Evolutionary conservation across 2,329 filamentous ascomycete genomes (phyloP).

Genomic region (Talaromyces sp.): DNA sequence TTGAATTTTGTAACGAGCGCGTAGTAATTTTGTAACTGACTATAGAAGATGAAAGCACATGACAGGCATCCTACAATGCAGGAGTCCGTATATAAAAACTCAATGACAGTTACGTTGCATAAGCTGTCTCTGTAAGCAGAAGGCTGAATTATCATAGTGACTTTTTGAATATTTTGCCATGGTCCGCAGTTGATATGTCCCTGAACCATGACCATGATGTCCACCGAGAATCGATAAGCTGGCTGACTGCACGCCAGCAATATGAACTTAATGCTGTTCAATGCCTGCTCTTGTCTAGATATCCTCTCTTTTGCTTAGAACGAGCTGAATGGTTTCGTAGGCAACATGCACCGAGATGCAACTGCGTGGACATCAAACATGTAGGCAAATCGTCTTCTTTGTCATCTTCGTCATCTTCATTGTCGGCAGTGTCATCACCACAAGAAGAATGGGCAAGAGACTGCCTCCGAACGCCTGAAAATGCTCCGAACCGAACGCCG

Average conservation of each 20-base stretch:
- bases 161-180: neutral
- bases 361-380: conserved; percentile 35
- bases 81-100: neutral
- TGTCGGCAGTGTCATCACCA: conserved; percentile 52
- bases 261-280: neutral
- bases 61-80: conserved; percentile 1
- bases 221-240: neutral
- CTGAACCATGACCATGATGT: neutral
- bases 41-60: conserved; percentile 8
- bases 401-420: conserved; percentile 64
- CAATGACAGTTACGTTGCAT: neutral
- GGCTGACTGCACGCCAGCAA: neutral
- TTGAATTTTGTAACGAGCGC: conserved; percentile 7
- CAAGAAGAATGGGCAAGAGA: conserved; percentile 27
- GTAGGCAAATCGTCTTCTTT: conserved; percentile 40
- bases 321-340: neutral
- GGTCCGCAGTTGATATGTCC: neutral
- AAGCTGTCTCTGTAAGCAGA: neutral
- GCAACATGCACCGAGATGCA: neutral
- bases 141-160: neutral
- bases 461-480: conserved; percentile 44
- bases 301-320: neutral
- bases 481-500: conserved; percentile 35
- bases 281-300: neutral
- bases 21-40: neutral